These are phyloP conservation scores for Periconia macrospinosa DNA, from an alignment of 2,329 filamentous ascomycete species.

Conservation along the genomic window DNA sequence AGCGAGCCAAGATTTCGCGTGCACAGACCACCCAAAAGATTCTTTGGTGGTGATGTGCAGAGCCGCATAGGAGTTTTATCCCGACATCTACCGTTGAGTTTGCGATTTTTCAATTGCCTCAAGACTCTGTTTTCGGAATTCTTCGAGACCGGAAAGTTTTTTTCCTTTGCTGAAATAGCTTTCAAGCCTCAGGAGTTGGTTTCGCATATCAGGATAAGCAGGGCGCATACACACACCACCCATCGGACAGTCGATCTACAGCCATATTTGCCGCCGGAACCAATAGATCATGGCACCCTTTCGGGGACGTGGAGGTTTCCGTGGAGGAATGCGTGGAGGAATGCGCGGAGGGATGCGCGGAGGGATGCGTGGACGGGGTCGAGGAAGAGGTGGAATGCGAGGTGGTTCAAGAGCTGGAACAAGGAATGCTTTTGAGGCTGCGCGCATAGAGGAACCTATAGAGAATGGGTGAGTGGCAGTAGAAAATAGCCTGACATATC, in stretches of 20 bases:
- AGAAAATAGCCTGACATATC: conserved; percentile 1
- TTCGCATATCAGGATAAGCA: too few species aligned
- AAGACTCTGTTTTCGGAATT: background rate
- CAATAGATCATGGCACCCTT: conserved; percentile 6
- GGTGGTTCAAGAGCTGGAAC: conserved; percentile 29
- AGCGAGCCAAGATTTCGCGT: conserved; percentile 33
- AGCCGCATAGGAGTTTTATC: background rate
- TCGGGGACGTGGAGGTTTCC: conserved; percentile 28
- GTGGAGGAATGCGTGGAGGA: conserved; percentile 31
- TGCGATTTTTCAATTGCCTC: background rate
- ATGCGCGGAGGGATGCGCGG: conserved; percentile 22
- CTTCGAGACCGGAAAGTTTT: background rate
- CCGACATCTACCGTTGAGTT: background rate
- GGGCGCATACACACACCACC: too few species aligned
- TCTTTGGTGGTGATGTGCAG: background rate
- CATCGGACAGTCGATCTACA: too few species aligned
- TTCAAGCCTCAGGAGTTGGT: too few species aligned
- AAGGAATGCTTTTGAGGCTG: conserved; percentile 33
- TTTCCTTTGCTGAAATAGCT: too few species aligned
- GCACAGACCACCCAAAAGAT: conserved; percentile 27
- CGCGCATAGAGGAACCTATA: conserved; percentile 29
- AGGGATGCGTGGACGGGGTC: conserved; percentile 15
- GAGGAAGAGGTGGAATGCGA: conserved; percentile 14
- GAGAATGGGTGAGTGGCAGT: conserved; percentile 35
- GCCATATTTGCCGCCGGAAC: too few species aligned